Base-by-base conservation (phyloP, 345 rosid genomes). In the Abelmoschus esculentus region DNA sequence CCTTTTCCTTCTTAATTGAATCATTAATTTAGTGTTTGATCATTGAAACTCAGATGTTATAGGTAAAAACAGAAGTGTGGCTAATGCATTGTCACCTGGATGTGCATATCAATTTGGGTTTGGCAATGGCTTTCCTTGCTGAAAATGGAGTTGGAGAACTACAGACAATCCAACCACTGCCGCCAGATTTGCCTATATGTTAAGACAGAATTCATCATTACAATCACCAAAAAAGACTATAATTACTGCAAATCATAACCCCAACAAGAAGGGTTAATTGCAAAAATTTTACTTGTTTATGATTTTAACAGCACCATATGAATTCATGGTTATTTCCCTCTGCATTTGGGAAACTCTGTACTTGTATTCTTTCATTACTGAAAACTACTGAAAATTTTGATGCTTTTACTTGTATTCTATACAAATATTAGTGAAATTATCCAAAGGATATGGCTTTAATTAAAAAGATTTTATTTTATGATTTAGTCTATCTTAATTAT, bases 1-100 rank as follows among this genome's bases (percentile, higher is more conserved):
- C 22, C 0, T 52, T 7, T 17, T 17, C 7, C 19, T 5, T 15
- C 7, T 17, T 17, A 3, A 53, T 7, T 77, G 67, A 56, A 44
- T 28, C 55, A n/a, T 46, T 14, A 1, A 3, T 66, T 29, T 28
- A 1, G 49, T 28, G 22, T 8, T 46, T 28, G 38, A 13, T 18
- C 4, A 10, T 40, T 63, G 17, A 9, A 61, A 63, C 49, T 44
- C 14, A 44, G 11, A n/a, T 42, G 17, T 31, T 60, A n/a, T 29
- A 5, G 50, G 13, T 18, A 17, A 12, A 2, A 52, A 47, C 78
- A 90, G 98, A 97, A 19, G 89, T 87, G 38, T 93, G 97, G 98
- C 15, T 90, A 44, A 82, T 89, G 93, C 98, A 93, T 70, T 90
- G 97, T 74, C 98, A 90, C 83, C 79, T 93, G 85, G 98, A 93